Conservation (phyloP, 495 filamentous ascomycete genomes). For the Daldinia grandis region DNA sequence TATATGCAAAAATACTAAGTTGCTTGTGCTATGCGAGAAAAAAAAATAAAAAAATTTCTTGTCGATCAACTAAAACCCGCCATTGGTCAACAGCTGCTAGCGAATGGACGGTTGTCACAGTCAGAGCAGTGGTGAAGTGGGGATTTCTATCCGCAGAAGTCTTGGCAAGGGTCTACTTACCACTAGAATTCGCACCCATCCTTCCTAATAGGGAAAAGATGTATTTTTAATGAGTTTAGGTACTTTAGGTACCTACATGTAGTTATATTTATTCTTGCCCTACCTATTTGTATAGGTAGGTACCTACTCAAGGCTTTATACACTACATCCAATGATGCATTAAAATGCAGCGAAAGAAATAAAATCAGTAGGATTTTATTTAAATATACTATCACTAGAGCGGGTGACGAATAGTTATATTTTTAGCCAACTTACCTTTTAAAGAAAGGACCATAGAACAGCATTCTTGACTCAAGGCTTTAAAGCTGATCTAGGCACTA, state of each 20-base stretch:
- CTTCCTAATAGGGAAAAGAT: slow-evolving; percentile 1
- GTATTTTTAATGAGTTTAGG: not conserved
- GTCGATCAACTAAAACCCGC: slow-evolving; percentile 24
- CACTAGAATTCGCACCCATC: not conserved
- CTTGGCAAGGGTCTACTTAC: slow-evolving; percentile 23
- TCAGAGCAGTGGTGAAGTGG: not conserved
- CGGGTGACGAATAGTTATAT: no score
- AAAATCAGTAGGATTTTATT: no score
- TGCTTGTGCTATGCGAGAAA: slow-evolving; percentile 17
- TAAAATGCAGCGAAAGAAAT: no score
- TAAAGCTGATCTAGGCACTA: no score
- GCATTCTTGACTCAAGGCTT: no score
- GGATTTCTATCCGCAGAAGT: not conserved
- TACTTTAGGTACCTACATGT: no score
- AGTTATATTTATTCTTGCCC: not conserved
- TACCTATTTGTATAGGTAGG: not conserved
- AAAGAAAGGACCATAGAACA: no score
- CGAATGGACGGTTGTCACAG: not conserved
- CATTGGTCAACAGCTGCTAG: slow-evolving; percentile 26
- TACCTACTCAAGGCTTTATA: not conserved
- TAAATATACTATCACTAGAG: no score
- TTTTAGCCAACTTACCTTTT: no score
- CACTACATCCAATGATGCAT: no score
- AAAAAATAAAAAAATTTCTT: no score
- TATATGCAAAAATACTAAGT: not conserved